phyloP scores from a whole-genome alignment of 805 yeast species.

The Lipomyces yamadae region DNA sequence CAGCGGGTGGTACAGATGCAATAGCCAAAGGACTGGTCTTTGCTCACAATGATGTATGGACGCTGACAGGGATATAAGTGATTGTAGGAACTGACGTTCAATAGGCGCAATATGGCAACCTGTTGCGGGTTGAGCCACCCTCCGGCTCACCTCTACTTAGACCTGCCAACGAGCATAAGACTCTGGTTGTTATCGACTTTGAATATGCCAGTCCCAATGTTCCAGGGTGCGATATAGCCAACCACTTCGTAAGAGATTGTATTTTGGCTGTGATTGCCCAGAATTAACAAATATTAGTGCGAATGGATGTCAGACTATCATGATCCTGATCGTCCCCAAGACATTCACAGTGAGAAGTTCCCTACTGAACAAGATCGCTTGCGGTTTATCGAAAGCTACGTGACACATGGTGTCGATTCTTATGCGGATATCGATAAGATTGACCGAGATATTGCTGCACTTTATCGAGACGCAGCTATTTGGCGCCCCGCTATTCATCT shows the following conservation, averaged over 20 bases:
- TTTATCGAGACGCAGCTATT: slow-evolving; percentile 66
- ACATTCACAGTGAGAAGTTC: slow-evolving; percentile 59
- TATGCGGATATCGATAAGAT: slow-evolving; percentile 47
- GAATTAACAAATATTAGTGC: slow-evolving; percentile 43
- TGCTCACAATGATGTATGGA: slow-evolving; percentile 77
- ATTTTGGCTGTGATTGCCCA: no score
- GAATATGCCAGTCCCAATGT: slow-evolving; percentile 92
- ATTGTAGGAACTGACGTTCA: background rate
- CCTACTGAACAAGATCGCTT: slow-evolving; percentile 73
- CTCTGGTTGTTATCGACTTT: slow-evolving; percentile 91
- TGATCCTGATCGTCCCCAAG: slow-evolving; percentile 60
- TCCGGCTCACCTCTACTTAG: slow-evolving; percentile 57
- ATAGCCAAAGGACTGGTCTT: slow-evolving; percentile 65
- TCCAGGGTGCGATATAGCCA: slow-evolving; percentile 88
- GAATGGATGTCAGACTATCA: slow-evolving; percentile 98
- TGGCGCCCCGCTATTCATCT: slow-evolving; percentile 85
- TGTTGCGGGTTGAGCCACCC: slow-evolving; percentile 63
- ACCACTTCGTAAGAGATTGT: slow-evolving; percentile 61
- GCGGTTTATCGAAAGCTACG: slow-evolving; percentile 77
- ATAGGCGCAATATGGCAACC: slow-evolving; percentile 87
- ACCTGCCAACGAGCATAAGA: slow-evolving; percentile 61
- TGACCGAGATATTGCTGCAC: slow-evolving; percentile 53
- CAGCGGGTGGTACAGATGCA: slow-evolving; percentile 52
- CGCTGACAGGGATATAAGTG: background rate
- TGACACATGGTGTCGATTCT: slow-evolving; percentile 51